Conservation (phyloP, 2,329 filamentous ascomycete genomes). For the Scolecobasidium constrictum region DNA sequence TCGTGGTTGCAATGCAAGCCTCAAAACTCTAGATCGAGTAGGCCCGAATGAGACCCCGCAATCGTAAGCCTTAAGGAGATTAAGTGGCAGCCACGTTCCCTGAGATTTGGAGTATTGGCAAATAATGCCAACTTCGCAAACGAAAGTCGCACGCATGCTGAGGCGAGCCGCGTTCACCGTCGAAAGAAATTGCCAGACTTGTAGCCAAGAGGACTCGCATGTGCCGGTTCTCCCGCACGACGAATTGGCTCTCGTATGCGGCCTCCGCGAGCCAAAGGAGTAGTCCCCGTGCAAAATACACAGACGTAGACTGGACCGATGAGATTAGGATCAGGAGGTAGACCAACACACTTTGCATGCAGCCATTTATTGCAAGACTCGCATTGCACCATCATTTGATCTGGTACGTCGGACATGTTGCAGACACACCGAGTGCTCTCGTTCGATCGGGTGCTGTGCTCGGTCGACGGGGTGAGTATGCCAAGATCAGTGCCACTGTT, state of each 20-base stretch:
- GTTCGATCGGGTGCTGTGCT: constrained; percentile 39
- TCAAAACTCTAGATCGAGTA: too few species aligned
- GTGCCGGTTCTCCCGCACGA: neutral
- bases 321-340: constrained; percentile 37
- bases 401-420: constrained; percentile 41
- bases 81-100: too few species aligned
- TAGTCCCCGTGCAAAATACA: constrained; percentile 28
- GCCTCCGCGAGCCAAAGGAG: constrained; percentile 22
- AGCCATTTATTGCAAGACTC: constrained; percentile 53
- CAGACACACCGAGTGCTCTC: constrained; percentile 48
- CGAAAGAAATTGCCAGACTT: constrained; percentile 1
- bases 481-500: constrained; percentile 15
- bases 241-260: constrained; percentile 19
- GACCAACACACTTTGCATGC: constrained; percentile 47
- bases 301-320: constrained; percentile 31
- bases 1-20: too few species aligned
- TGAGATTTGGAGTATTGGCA: too few species aligned
- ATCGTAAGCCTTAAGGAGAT: too few species aligned
- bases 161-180: neutral
- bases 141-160: too few species aligned
- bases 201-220: constrained; percentile 7
- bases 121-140: too few species aligned
- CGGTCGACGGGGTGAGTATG: constrained; percentile 35
- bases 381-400: constrained; percentile 50
- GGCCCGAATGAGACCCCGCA: too few species aligned